Evolutionary conservation across 2,329 filamentous ascomycete genomes (phyloP), one percentile per base, ranked within the genome.

Genomic region (Leptographium procerum): DNA sequence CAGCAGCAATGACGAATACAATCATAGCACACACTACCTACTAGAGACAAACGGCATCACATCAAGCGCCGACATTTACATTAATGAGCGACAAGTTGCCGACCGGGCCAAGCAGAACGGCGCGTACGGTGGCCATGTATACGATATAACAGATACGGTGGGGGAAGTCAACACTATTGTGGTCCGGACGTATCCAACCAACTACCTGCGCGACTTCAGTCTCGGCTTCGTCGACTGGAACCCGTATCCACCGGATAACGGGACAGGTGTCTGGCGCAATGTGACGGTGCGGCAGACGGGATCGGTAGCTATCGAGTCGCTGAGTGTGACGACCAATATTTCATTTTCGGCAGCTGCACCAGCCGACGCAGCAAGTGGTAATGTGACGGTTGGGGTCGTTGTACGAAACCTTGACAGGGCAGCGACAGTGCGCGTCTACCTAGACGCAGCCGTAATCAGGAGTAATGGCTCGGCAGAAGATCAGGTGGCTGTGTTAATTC

Each of bases 181-280:
- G 1, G 74, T 85, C 22, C 72, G 73, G 45, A 78, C 75, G 0
- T 75, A 84, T 61, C 82, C 82, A 0, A 84, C 82, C 0, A 72
- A 82, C 61, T 85, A 84, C 65, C 73, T 79, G 19, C 73, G 77
- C 28, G 81, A 86, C 60, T 76, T 86, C 56, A 81, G 77, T 0
- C 68, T 83, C 11, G 80, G 80, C 0, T 85, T 83, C 58, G 76
- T 82, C 0, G 82, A 85, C 63, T 85, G 82, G 82, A 84, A 84
- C 57, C 81, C 81, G 0, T 77, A 78, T 57, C 80, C 82, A 0
- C 75, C 80, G 0, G 83, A 86, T 65, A 84, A 85, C 52, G 82
- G 82, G 2, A 84, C 81, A 0, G 83, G 83, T 0, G 71, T 86
- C 10, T 86, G 83, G 83, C 73, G 83, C 6, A 71, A 84, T 48